These are phyloP conservation scores for Rhizophagus clarus DNA, from an alignment of 192 early-diverging fungal species.

Conservation along the genomic window DNA sequence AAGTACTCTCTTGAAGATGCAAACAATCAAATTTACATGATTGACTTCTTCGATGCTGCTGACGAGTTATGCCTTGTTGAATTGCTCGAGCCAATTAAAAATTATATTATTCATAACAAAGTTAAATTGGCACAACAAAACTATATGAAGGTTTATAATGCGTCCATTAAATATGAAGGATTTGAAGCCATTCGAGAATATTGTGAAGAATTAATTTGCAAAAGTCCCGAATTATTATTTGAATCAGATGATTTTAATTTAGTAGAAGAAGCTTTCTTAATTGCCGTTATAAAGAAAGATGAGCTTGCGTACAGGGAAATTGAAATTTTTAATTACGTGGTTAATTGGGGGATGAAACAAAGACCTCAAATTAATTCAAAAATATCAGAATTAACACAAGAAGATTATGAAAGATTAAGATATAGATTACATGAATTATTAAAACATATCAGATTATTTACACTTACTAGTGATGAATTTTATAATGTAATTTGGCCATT, in stretches of 20 bases:
- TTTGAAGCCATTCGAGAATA: neutral
- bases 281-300: constrained; percentile 2
- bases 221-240: neutral
- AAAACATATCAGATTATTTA: neutral
- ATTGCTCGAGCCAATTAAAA: neutral
- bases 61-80: constrained; percentile 1
- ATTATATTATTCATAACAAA: neutral
- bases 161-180: neutral
- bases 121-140: neutral
- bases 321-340: neutral
- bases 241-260: constrained; percentile 4
- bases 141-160: neutral
- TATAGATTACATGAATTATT: neutral
- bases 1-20: neutral
- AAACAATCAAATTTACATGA: neutral
- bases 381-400: neutral
- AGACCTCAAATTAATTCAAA: neutral
- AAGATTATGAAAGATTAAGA: neutral
- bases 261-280: neutral
- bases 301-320: neutral
- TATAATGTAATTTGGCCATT: constrained; percentile 9
- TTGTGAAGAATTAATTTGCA: neutral
- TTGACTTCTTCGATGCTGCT: neutral
- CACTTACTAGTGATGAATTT: neutral
- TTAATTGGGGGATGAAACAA: constrained; percentile 6